Conservation (phyloP, 176 grass and related monocot genomes). For the Eleusine indica region DNA sequence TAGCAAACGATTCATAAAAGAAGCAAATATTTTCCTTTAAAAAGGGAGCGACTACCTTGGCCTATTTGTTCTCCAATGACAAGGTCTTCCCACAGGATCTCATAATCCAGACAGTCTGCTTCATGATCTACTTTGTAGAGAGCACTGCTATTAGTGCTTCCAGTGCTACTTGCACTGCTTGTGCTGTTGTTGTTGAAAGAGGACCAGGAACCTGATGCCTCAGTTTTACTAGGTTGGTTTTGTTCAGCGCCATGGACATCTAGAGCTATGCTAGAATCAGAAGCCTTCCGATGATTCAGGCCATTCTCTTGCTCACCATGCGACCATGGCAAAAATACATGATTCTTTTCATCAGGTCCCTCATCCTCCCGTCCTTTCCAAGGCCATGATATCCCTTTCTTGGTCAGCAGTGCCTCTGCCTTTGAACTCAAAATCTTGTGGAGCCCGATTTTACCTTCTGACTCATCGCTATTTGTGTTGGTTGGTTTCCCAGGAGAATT, state of each 20-base stretch:
- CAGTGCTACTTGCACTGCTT: constrained; percentile 92
- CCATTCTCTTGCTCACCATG: constrained; percentile 73
- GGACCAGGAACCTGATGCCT: constrained; percentile 83
- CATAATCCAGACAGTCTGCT: constrained; percentile 94
- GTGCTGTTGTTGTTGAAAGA: constrained; percentile 93
- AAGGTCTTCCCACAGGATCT: constrained; percentile 98
- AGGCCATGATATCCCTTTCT: constrained; percentile 86
- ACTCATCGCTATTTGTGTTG: constrained; percentile 59
- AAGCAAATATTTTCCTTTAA: neutral
- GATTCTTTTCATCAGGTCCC: constrained; percentile 57
- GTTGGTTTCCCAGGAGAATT: constrained; percentile 56
- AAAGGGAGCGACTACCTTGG: constrained; percentile 69
- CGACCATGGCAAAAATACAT: constrained; percentile 63
- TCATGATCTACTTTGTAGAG: constrained; percentile 88
- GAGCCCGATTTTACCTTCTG: constrained; percentile 69
- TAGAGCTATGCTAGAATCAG: constrained; percentile 52
- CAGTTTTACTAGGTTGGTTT: constrained; percentile 59
- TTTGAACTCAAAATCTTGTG: constrained; percentile 91
- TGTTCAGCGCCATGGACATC: constrained; percentile 54
- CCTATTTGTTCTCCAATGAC: constrained; percentile 91
- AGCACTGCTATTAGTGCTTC: constrained; percentile 83
- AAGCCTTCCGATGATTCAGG: constrained; percentile 50
- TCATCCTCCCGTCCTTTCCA: constrained; percentile 89
- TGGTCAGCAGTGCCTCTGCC: constrained; percentile 85
- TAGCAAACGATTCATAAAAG: constrained; percentile 38